These are phyloP conservation scores for Serendipita sp. DNA, from an alignment of 768 basidiomycete species.

Conservation along the genomic window DNA sequence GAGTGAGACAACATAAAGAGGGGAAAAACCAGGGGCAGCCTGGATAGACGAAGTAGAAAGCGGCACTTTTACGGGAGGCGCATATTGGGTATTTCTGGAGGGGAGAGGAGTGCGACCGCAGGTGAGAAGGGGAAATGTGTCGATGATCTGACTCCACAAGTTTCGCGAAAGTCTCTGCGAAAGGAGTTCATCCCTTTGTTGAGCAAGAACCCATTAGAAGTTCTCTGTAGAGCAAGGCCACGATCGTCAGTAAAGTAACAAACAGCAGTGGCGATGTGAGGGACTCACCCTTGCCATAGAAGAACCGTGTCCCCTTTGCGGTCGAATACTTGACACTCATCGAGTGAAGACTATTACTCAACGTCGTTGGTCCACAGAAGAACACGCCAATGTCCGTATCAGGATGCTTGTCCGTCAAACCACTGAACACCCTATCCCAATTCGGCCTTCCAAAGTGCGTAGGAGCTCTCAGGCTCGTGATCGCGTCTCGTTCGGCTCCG, in stretches of 20 bases:
- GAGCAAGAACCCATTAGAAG: background rate
- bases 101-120: too few relatives aligned
- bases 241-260: background rate
- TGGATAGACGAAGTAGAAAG: too few relatives aligned
- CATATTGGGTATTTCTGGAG: too few relatives aligned
- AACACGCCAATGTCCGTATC: constrained; percentile 86
- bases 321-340: constrained; percentile 77
- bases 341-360: constrained; percentile 53
- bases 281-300: constrained; percentile 59
- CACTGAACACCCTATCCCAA: constrained; percentile 58
- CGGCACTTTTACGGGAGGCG: too few relatives aligned
- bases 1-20: too few relatives aligned
- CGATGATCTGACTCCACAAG: too few relatives aligned
- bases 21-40: too few relatives aligned
- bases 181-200: too few relatives aligned
- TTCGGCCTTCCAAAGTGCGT: constrained; percentile 89
- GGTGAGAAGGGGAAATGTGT: too few relatives aligned
- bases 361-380: constrained; percentile 69
- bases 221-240: constrained; percentile 1
- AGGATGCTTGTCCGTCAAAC: constrained; percentile 65
- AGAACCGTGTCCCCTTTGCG: constrained; percentile 65
- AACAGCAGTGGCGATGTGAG: background rate
- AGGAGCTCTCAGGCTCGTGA: constrained; percentile 75
- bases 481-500: constrained; percentile 81
- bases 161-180: too few relatives aligned